Base-by-base conservation (phyloP, 78 protist genomes). In the Dictyostelium capitatum region DNA sequence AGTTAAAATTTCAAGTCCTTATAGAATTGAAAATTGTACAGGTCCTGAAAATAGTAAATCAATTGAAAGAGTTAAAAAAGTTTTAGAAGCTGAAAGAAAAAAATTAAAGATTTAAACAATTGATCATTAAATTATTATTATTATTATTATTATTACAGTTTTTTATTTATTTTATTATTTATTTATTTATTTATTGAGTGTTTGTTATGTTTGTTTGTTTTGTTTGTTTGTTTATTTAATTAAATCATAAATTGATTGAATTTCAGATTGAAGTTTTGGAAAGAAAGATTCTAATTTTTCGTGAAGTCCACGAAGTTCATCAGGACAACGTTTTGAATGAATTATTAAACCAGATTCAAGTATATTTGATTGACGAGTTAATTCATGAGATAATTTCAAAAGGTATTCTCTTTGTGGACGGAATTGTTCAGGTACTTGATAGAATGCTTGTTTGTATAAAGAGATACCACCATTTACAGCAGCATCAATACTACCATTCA, bases 401-500 rank as follows among this genome's bases (percentile, higher is more conserved):
- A 41, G 87, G 59, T 20, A 57, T 17, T 47, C n/a, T n/a, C 8
- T 14, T 46, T 37, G 20, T 23, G 56, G 62, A 56, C 89, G 43
- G 37, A 25, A 41, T n/a, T 54, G 14, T 17, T 28, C 74, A 9
- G 69, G 25, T 8, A 79, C 41, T 47, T 51, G 47, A 37, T 81
- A 74, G 69, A 91, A 91, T 6, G 90, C 95, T 19, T 80, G 90
- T 57, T 74, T 74, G 59, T 96, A 96, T 20, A 78, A 83, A 2
- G 53, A 47, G 43, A 87, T 50, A 56, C 97, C 97, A 23, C 97
- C 97, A 70, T 92, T 92, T 54, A 96, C 97, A 17, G 97, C 97
- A 7, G 97, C 97, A 74, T 96, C 97, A 77, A 96, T 91, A 10
- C 74, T 59, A 41, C 97, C 97, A 79, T 96, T 91, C 53, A 96